Conservation (phyloP, 768 basidiomycete genomes). For the Gloeostereum incarnatum region DNA sequence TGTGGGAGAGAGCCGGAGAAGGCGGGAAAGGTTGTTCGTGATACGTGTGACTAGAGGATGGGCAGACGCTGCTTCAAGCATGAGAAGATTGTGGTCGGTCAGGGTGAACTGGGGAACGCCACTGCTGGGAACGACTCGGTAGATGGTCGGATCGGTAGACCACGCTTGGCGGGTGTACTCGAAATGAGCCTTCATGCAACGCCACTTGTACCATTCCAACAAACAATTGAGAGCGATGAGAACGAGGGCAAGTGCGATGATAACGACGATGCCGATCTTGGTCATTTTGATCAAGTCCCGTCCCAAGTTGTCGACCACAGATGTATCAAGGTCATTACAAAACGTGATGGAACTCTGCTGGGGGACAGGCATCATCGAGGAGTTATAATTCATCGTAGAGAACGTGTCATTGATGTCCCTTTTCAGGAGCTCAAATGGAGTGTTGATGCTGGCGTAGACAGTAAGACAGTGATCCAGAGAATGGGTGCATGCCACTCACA, state of each 20-base stretch:
- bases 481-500: slow-evolving; percentile 42
- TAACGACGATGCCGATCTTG: slow-evolving; percentile 69
- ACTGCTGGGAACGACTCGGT: slow-evolving; percentile 24
- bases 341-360: slow-evolving; percentile 58
- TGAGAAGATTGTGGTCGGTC: slow-evolving; percentile 69
- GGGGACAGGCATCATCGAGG: slow-evolving; percentile 71
- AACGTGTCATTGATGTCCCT: slow-evolving; percentile 87
- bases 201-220: slow-evolving; percentile 89
- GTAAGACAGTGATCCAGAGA: slow-evolving; percentile 1
- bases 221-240: slow-evolving; percentile 66
- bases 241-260: slow-evolving; percentile 63
- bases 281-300: slow-evolving; percentile 70
- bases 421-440: slow-evolving; percentile 83
- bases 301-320: slow-evolving; percentile 80
- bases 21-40: slow-evolving; percentile 39
- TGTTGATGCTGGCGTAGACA: slow-evolving; percentile 47
- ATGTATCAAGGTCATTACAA: slow-evolving; percentile 72
- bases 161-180: slow-evolving; percentile 69
- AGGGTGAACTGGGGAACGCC: slow-evolving; percentile 46
- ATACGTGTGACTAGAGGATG: slow-evolving; percentile 72
- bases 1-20: slow-evolving; percentile 45
- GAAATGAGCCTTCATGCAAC: slow-evolving; percentile 54
- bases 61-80: slow-evolving; percentile 56
- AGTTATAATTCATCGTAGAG: slow-evolving; percentile 58
- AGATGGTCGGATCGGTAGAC: slow-evolving; percentile 59